phyloP scores from a whole-genome alignment of 164 flowering plant species.

The Vitis amurensis region DNA sequence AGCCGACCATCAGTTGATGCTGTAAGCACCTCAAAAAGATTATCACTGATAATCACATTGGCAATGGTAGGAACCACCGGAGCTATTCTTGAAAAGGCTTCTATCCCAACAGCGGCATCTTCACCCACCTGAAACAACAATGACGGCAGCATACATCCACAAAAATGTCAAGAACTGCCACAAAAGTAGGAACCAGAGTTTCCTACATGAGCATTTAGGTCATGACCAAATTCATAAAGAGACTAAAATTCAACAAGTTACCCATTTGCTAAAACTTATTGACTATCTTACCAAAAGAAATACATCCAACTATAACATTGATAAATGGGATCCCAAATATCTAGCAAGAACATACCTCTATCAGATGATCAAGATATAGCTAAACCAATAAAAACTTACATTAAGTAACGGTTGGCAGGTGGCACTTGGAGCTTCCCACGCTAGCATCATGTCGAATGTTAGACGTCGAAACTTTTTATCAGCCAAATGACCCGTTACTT shows the following conservation, averaged over 20 bases:
- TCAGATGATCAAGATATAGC: background rate
- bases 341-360: background rate
- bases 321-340: background rate
- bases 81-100: conserved; percentile 91
- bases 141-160: background rate
- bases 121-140: conserved; percentile 56
- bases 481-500: conserved; percentile 55
- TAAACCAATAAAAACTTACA: conserved; percentile 28
- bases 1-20: conserved; percentile 71
- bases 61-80: conserved; percentile 85
- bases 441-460: conserved; percentile 88
- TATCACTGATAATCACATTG: conserved; percentile 67
- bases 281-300: no score
- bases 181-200: background rate
- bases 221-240: background rate
- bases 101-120: conserved; percentile 66
- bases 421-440: conserved; percentile 84
- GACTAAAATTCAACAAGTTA: background rate
- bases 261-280: background rate
- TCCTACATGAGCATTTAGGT: background rate
- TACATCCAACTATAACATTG: background rate
- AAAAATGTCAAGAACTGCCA: background rate
- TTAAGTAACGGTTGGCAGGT: conserved; percentile 49
- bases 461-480: conserved; percentile 80
- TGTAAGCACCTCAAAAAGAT: conserved; percentile 79